phyloP scores from a whole-genome alignment of 768 basidiomycete species.

The Phlebiopsis gigantea region DNA sequence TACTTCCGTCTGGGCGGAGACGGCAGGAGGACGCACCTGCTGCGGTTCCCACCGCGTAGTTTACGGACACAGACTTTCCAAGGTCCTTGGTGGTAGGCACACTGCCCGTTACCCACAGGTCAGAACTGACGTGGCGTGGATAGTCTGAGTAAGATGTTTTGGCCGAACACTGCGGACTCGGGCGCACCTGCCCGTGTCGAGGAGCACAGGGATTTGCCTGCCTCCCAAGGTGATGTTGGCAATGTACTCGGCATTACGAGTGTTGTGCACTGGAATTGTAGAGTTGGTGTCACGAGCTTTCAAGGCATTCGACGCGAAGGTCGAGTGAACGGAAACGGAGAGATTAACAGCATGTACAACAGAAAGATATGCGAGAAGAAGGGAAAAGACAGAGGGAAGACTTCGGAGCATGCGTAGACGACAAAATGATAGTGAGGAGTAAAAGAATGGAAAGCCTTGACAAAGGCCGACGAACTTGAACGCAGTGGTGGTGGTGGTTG shows the following conservation, averaged over 20 bases:
- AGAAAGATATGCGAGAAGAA: constrained; percentile 14
- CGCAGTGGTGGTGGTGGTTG: constrained; percentile 6
- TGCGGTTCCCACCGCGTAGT: constrained; percentile 68
- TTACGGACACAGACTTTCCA: constrained; percentile 49
- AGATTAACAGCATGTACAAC: constrained; percentile 28
- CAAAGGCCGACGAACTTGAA: constrained; percentile 7
- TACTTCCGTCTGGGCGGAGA: neutral
- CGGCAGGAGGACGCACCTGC: constrained; percentile 35
- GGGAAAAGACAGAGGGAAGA: constrained; percentile 15
- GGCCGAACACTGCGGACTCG: neutral
- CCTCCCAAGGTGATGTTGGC: constrained; percentile 68
- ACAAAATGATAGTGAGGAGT: constrained; percentile 4
- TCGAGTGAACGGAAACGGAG: constrained; percentile 25
- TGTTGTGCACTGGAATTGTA: constrained; percentile 48
- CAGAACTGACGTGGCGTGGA: constrained; percentile 44
- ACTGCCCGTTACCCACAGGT: constrained; percentile 61
- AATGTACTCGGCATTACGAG: constrained; percentile 69
- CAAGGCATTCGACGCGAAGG: constrained; percentile 9
- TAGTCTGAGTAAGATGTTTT: neutral
- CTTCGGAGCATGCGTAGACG: constrained; percentile 17
- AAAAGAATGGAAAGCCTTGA: constrained; percentile 17
- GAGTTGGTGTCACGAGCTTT: constrained; percentile 15
- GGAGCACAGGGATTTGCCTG: constrained; percentile 47
- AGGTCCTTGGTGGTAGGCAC: constrained; percentile 49
- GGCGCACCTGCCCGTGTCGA: constrained; percentile 73